Conservation (phyloP, 352 stramenopile genomes). For the Phytophthora podocarpi region DNA sequence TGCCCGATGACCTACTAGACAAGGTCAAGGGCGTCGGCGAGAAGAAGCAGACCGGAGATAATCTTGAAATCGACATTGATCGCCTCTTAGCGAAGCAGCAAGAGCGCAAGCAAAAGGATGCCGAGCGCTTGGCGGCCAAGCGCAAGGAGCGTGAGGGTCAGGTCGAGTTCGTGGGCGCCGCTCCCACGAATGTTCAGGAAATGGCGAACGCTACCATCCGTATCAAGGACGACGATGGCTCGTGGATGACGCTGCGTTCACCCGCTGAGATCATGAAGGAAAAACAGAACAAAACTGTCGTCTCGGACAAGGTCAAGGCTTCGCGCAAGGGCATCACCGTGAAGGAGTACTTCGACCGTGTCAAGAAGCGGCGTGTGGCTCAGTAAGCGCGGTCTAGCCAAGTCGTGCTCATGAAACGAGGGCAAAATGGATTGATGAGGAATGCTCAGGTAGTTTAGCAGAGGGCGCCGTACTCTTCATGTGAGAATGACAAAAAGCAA, state of each 20-base stretch:
- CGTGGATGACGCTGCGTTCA: constrained; percentile 82
- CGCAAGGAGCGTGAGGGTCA: constrained; percentile 46
- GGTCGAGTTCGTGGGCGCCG: constrained; percentile 70
- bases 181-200: constrained; percentile 66
- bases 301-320: constrained; percentile 73
- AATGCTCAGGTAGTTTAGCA: constrained; percentile 19
- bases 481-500: constrained; percentile 6
- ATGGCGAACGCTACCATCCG: constrained; percentile 79
- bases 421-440: neutral
- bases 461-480: constrained; percentile 12
- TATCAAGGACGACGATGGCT: constrained; percentile 84
- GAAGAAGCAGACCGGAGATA: constrained; percentile 32
- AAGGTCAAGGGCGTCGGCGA: constrained; percentile 53
- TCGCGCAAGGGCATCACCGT: constrained; percentile 80
- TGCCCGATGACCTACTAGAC: constrained; percentile 74
- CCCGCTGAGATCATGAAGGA: constrained; percentile 83
- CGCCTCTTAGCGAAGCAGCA: constrained; percentile 73
- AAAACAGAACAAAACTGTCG: constrained; percentile 66
- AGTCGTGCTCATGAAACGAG: neutral
- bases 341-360: constrained; percentile 88
- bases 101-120: constrained; percentile 62
- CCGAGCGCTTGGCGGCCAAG: constrained; percentile 50
- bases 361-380: constrained; percentile 75
- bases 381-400: constrained; percentile 36
- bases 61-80: constrained; percentile 78